Conservation (phyloP, 257 asterid genomes). For the Euphrasia confusa region DNA sequence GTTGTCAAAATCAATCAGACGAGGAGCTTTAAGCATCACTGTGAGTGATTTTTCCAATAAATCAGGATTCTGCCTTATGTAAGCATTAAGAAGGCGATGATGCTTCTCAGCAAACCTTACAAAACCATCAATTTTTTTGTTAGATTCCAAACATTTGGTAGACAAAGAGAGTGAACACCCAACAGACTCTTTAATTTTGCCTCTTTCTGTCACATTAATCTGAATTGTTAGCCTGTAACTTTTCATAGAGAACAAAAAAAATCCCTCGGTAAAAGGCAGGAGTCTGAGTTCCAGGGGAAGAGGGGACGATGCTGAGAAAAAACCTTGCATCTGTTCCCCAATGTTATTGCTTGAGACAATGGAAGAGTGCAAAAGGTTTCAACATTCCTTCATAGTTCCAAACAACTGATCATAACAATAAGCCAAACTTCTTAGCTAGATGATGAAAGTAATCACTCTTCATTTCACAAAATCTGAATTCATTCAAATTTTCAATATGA, state of each 20-base stretch:
- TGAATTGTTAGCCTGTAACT: constrained; percentile 63
- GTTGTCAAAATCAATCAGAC: constrained; percentile 93
- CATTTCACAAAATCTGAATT: too few relatives aligned
- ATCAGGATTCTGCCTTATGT: constrained; percentile 90
- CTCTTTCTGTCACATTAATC: constrained; percentile 62
- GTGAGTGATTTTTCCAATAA: constrained; percentile 88
- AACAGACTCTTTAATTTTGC: constrained; percentile 56
- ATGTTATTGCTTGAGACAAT: constrained; percentile 39
- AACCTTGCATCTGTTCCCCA: constrained; percentile 69
- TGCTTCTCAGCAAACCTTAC: constrained; percentile 85
- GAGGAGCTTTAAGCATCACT: constrained; percentile 90
- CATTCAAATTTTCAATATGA: too few relatives aligned
- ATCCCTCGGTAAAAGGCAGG: constrained; percentile 90
- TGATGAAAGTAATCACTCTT: too few relatives aligned
- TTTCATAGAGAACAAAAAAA: constrained; percentile 86
- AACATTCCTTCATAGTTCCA: too few relatives aligned
- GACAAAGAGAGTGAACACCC: constrained; percentile 41
- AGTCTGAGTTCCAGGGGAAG: constrained; percentile 98
- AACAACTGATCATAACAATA: too few relatives aligned
- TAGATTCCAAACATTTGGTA: constrained; percentile 44
- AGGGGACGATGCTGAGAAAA: constrained; percentile 72
- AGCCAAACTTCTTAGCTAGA: too few relatives aligned
- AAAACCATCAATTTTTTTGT: constrained; percentile 65
- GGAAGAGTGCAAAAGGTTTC: constrained; percentile 24
- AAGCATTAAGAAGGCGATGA: constrained; percentile 89